Percentiles rank a stretch among this genome's conserved stretches.
Evolutionary conservation across 1,284 basidiomycete species (phyloP).

Genomic region (Pseudozyma hubeiensis): DNA sequence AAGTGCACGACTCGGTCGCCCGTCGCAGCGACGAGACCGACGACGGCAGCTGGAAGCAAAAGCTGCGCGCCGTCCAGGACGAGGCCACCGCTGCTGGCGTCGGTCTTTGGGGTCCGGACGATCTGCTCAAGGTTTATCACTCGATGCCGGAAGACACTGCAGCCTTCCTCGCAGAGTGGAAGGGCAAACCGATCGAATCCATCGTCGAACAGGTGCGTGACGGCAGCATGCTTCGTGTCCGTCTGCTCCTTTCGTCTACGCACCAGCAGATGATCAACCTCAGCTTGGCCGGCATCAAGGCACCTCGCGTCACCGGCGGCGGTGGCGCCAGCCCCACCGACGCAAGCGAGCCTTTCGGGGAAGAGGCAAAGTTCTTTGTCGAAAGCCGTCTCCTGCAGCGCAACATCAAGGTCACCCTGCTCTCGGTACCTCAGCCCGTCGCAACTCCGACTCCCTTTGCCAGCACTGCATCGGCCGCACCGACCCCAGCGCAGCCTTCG

Average conservation of each 20-base stretch:
- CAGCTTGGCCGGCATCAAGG: slow-evolving; percentile 62
- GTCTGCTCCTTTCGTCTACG: slow-evolving; percentile 85
- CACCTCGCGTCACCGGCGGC: slow-evolving; percentile 56
- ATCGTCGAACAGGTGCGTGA: slow-evolving; percentile 92
- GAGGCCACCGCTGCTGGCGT: slow-evolving; percentile 82
- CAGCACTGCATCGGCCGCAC: slow-evolving; percentile 72
- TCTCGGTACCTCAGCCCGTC: slow-evolving; percentile 78
- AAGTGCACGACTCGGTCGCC: slow-evolving; percentile 83
- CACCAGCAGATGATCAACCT: slow-evolving; percentile 86
- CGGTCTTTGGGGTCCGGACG: slow-evolving; percentile 87
- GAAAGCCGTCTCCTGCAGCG: slow-evolving; percentile 93
- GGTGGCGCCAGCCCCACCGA: slow-evolving; percentile 56
- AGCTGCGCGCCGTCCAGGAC: slow-evolving; percentile 76
- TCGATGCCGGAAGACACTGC: slow-evolving; percentile 89
- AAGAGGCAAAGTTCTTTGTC: slow-evolving; percentile 90
- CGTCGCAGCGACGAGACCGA: slow-evolving; percentile 69
- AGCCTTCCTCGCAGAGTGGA: slow-evolving; percentile 89
- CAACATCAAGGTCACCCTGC: slow-evolving; percentile 83
- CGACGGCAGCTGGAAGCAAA: slow-evolving; percentile 79
- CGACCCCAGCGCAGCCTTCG: slow-evolving; percentile 69
- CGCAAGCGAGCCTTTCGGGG: slow-evolving; percentile 61
- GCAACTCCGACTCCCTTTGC: slow-evolving; percentile 78
- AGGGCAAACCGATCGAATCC: slow-evolving; percentile 88
- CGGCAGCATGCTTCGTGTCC: slow-evolving; percentile 87
- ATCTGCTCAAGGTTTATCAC: slow-evolving; percentile 73